Base-by-base conservation (phyloP, 345 rosid species). In the Citrus medica region DNA sequence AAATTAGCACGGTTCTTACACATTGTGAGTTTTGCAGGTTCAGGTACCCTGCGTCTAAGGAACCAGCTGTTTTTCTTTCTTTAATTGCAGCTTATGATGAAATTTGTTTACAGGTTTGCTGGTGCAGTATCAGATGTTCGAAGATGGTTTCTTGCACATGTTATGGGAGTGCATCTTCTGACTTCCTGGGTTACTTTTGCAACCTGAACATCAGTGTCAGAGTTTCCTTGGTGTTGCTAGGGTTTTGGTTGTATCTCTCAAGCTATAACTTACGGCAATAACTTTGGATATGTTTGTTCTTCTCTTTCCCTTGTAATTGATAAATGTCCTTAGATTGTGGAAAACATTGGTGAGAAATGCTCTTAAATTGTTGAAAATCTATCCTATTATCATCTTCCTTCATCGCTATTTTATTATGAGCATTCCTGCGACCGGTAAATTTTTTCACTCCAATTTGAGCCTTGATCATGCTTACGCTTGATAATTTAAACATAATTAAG, bases 1-100 rank as follows among this genome's bases (percentile, higher is more conserved):
- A 63, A 22, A 42, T 37, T 37, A 27, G 14, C 25, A 16, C 3
- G 60, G 55, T 35, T 60, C 71, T 79, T 75, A 79, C 67, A 38
- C 22, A 22, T n/a, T 60, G 74, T 63, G 68, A 77, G 85, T 86
- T 86, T 83, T 88, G 86, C 89, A 84, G 89, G 86, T 86, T 79
- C 85, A 79, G 89, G 83, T 78, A 84, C 74, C 86, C 91, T 88
- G 86, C 82, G 74, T 71, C 71, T 66, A 17, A 58, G 78, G 85
- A 56, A 66, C 70, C 5, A 65, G 66, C 71, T 66, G 73, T 76
- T 76, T 48, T 64, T 63, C 32, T 76, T 63, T 28, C n/a, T 64
- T 28, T 78, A 78, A 38, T 82, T 74, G 79, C 82, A 68, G 78
- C 86, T 87, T 69, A 81, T 71, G 32, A 69, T 77, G 86, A 76